Percentiles rank a stretch among this genome's conserved stretches.
Conservation (phyloP, 2,329 filamentous ascomycete genomes). For the Fusarium ramigenum region DNA sequence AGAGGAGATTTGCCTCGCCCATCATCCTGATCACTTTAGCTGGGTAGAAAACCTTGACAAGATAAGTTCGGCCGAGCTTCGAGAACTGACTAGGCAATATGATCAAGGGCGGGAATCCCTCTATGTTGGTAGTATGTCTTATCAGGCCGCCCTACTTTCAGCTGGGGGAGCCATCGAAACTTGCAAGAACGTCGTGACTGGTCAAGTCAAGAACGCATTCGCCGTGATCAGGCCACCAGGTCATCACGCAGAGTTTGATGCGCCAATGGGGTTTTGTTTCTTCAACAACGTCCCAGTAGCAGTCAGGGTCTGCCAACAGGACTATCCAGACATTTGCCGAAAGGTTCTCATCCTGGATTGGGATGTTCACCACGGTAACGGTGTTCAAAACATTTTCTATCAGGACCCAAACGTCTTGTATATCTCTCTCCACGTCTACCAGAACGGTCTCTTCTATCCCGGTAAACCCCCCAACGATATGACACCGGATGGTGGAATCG, state of each 20-base stretch:
- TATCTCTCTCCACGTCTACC: constrained; percentile 91
- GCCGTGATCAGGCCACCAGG: constrained; percentile 95
- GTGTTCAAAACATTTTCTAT: constrained; percentile 96
- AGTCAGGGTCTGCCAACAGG: constrained; percentile 83
- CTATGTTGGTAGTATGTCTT: constrained; percentile 85
- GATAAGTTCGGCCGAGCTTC: constrained; percentile 71
- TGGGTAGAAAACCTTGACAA: constrained; percentile 73
- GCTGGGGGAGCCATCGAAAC: constrained; percentile 96
- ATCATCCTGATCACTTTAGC: constrained; percentile 78
- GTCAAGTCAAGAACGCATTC: constrained; percentile 91
- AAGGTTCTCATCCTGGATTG: constrained; percentile 96
- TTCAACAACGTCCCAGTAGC: constrained; percentile 98
- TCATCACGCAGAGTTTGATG: constrained; percentile 89
- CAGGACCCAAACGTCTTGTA: constrained; percentile 94
- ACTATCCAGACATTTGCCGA: constrained; percentile 81
- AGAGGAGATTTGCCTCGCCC: constrained; percentile 83
- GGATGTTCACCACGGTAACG: constrained; percentile 86
- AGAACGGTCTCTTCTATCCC: constrained; percentile 87
- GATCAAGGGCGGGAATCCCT: constrained; percentile 77
- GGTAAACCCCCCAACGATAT: constrained; percentile 66
- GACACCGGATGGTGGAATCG: constrained; percentile 68
- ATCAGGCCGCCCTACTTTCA: constrained; percentile 81
- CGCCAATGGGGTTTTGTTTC: constrained; percentile 93
- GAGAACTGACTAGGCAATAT: constrained; percentile 68
- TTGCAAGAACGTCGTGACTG: constrained; percentile 86